Evolutionary conservation across 2,329 filamentous ascomycete genomes (phyloP), one percentile per base, ranked within the genome.

Genomic region (Dryadomyces quercivorus): DNA sequence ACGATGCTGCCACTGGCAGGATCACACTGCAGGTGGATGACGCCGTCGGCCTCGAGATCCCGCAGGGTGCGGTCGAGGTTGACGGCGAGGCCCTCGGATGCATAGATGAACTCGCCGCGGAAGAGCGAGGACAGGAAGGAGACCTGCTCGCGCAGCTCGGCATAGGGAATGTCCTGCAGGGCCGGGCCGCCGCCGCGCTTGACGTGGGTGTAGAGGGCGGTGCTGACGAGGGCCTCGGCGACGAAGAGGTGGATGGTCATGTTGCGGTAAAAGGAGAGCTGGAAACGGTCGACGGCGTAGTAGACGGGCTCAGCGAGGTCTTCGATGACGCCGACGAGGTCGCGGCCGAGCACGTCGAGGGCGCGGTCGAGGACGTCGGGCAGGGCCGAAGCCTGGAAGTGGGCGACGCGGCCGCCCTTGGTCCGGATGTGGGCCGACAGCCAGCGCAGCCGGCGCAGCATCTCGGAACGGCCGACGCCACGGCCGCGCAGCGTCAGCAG

Each of bases 171-270:
- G 49, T 86, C 81, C 65, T 97, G 89, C 60, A 86, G 81, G 4
- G 83, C 75, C 0, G 88, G 86, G 0, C 87, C 88, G n/a, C 92
- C 92, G 16, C 93, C 93, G 58, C 83, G 82, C 69, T 98, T 98
- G 54, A 97, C 86, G 47, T 82, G 81, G 0, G 84, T 93, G 67
- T 98, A 98, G 76, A 98, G 84, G 31, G 87, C 87, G 5, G 85
- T 88, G 58, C 88, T 93, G 21, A 97, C 88, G 5, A 98, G 75
- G 0, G 92, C 87, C 66, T 97, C 91, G 2, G 89, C 86, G 55
- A 98, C 93, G 68, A 98, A 98, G 5, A 98, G 78, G 66, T 98
- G 93, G 58, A 98, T 98, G 0, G 92, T 96, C 93, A 97, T 97
- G 69, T 98, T 98, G 52, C 93, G 85, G 70, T 98, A 98, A 69